phyloP scores from a whole-genome alignment of 495 filamentous ascomycete genomes.

The Penicillium dipodomyicola region DNA sequence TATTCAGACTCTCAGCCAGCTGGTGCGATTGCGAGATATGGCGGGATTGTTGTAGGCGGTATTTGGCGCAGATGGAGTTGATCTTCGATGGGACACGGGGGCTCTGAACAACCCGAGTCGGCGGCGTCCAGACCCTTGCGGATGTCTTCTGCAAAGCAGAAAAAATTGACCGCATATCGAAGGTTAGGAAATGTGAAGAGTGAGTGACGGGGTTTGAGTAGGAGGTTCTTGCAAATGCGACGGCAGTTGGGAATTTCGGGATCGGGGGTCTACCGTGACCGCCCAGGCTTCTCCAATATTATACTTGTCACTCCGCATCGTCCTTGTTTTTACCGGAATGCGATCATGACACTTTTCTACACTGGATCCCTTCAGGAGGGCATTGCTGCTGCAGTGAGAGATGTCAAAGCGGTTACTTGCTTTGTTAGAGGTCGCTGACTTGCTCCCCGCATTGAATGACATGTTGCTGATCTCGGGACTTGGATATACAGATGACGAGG shows the following conservation, averaged over 20 bases:
- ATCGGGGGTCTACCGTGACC: conserved; percentile 9
- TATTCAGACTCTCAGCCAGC: conserved; percentile 47
- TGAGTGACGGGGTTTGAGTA: neutral
- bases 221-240: neutral
- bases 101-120: conserved; percentile 20
- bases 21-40: conserved; percentile 26
- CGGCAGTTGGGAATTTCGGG: conserved; percentile 16
- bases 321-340: conserved; percentile 8
- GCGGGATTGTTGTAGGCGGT: conserved; percentile 40
- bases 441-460: conserved; percentile 46
- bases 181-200: neutral
- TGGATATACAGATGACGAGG: conserved; percentile 53
- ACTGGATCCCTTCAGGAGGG: conserved; percentile 74
- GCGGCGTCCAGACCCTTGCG: conserved; percentile 22
- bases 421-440: conserved; percentile 60
- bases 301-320: conserved; percentile 7
- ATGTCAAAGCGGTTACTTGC: conserved; percentile 64
- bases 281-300: conserved; percentile 20
- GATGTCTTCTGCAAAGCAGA: conserved; percentile 30
- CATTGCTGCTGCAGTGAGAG: conserved; percentile 67
- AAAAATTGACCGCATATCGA: conserved; percentile 35
- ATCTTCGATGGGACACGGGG: conserved; percentile 24
- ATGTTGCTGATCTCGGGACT: conserved; percentile 14
- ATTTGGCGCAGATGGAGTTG: conserved; percentile 40
- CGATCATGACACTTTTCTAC: conserved; percentile 64